Evolutionary conservation across 2,329 filamentous ascomycete genomes (phyloP), one percentile per base, ranked within the genome.

Genomic region (Alternaria sp.): DNA sequence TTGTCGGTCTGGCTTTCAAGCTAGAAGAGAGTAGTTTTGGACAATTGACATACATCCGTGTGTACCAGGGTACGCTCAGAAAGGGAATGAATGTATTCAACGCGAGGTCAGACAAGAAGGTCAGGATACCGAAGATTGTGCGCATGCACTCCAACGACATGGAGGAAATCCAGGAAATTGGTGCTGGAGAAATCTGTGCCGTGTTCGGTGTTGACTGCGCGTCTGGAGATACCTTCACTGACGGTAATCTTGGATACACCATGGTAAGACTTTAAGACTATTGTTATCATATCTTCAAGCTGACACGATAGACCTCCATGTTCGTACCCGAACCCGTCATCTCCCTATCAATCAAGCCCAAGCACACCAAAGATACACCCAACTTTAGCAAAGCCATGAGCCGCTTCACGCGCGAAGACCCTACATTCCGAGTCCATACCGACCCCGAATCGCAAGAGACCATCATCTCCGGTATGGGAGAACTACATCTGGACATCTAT

Each of bases 131-230:
- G 19, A 92, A 95, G 77, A 98, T 99, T 74, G 96, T 99, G 66
- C 93, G 96, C 67, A 99, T 99, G 96, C 96, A 99, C 85, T 97
- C 94, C 49, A 97, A 98, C 79, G 96, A 99, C 78, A 97, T 99
- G 95, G 96, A 99, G 81, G 96, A 99, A 77, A 93, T 97, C 28
- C 86, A 83, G 59, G 94, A 97, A 80, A 91, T 99, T 67, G 93
- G 94, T 56, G 95, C 96, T 57, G 96, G 96, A 81, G 96, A 99
- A 81, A 99, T 99, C 69, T 99, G 96, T 79, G 96, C 96, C 65
- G 96, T 99, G 62, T 99, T 99, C 77, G 96, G 96, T 76, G 92
- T 99, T 58, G 96, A 99, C 74, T 99, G 96, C 80, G 94, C 96
- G 36, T 98, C 95, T 46, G 96, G 96, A 74, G 96, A 99, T 81